Evolutionary conservation across 129 eudicot genomes (phyloP), one percentile per base, ranked within the genome.

Genomic region (Smallanthus sonchifolius): DNA sequence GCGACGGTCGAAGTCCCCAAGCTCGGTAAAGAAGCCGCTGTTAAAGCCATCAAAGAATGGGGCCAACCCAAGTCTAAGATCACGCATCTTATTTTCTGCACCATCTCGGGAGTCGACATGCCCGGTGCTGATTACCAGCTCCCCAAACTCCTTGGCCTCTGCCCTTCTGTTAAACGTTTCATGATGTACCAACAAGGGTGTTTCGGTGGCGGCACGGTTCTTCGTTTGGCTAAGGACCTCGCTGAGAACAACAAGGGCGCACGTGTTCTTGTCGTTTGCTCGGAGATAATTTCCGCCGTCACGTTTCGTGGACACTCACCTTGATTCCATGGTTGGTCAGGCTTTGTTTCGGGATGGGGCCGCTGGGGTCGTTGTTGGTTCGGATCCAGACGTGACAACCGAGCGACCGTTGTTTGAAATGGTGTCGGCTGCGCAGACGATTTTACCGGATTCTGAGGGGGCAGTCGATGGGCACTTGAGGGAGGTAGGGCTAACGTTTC

Each of bases 111-210:
- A 14, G 93, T 87, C 49, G 93, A 87, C 83, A 84, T 87, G 89
- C 92, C 92, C 37, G 89, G 92, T 0, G 89, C 89, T 48, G 93
- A 87, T 67, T 85, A 85, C 80, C 87, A 87, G 84, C 87, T 87
- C 62, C 85, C 93, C 70, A 85, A 87, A 57, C 93, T 87, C 64
- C 86, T 87, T 14, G 89, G 89, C 35, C 93, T 87, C 40, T 79
- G 83, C 55, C 87, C 92, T 5, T 84, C 89, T 3, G 93, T 87
- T 65, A 82, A 85, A 59, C 87, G 93, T 9, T 70, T 87, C 78
- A 81, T 75, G 81, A 69, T 81, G 77, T 81, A 81, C 77, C 81
- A 81, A 52, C 84, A 62, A 72, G 30, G 30, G 30, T 24, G 30
- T 24, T 24, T 24, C 30, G 30, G 1, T 1, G 30, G 30, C 1